Evolutionary conservation across 306 rosid species (phyloP), one percentile per base, ranked within the genome.

Genomic region (Dalbergia cultrata): DNA sequence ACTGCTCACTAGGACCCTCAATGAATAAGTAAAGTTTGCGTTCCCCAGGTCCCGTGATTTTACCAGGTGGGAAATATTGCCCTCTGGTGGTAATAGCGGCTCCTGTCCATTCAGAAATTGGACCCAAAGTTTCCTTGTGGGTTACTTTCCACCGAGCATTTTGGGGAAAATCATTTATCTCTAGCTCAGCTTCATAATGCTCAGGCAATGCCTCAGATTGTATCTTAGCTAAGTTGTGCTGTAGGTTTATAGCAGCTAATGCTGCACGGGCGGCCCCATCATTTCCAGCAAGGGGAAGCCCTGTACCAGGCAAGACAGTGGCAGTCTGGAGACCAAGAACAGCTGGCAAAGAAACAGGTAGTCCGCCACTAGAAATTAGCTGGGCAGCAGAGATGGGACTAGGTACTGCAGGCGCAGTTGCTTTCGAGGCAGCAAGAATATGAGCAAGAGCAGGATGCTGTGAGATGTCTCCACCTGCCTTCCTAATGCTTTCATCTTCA

Each of bases 21-120:
- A 94, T 94, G 82, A 92, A 94, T 89, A 94, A 82, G 85, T 92
- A 92, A 9, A 94, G 93, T 78, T 94, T 94, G 86, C 98, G 98
- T 6, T 92, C 98, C 59, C 93, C 97, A 35, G 97, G 91, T 77
- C 98, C 97, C 26, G 98, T 45, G 7, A 92, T 34, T 82, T 83
- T 90, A 14, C 98, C 97, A 19, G 94, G 92, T 52, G 93, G 97
- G 84, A 88, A 91, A 85, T 61, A 92, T 84, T 94, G 97, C 49
- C 98, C 98, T 90, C 98, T 91, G 3, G 97, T 94, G 73, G 98
- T 92, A 81, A 94, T 94, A 45, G 98, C 98, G 53, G 97, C 98
- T 87, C 98, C 98, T 18, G 97, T 92, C 97, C 97, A 94, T 44
- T 92, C 97, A 6, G 95, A 92, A 78, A 92, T 90, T 21, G 97